Base-by-base conservation (phyloP, 148 eudicot genomes). In the Cornus florida region DNA sequence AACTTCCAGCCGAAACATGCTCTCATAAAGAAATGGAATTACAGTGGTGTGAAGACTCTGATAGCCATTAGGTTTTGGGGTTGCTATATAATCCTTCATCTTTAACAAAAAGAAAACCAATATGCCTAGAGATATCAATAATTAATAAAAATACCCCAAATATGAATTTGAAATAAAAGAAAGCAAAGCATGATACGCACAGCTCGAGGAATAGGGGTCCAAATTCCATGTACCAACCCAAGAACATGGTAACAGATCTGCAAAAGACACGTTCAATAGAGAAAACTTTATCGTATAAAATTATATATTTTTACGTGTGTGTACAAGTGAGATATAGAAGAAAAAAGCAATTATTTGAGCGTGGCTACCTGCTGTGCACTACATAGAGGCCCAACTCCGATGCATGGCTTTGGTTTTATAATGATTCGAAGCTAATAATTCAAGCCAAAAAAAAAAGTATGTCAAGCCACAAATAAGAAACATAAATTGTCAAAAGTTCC, bases 31-130 rank as follows among this genome's bases (percentile, higher is more conserved):
- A 89, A 96, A 96, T 66, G 99, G 99, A 76, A 96, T 96, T 41
- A 96, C 99, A 41, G 95, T 94, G 32, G 99, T 96, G 84, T 96
- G 99, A 89, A 96, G 90, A 84, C 99, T 96, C 83, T 94, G 97
- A 83, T 93, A 96, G 69, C 99, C 99, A 82, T 96, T 96, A 31
- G 98, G 95, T 82, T 96, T 96, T 43, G 99, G 92, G 74, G 98
- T 93, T 38, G 99, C 99, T 83, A 96, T 94, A 77, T 91, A 93
- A 76, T 96, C 99, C 79, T 94, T 96, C 92, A 96, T 89, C 99
- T 96, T 92, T 82, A 62, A 67, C 35, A 85, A 62, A 77, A 74
- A 62, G 48, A 43, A 75, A 74, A 64, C 71, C 35, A 74, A 77
- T 39, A 56, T 8, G 74, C 71, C 53, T 33, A 20, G 53, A 50